Base-by-base conservation (phyloP, 1,284 basidiomycete species). In the Puccinia polysora region DNA sequence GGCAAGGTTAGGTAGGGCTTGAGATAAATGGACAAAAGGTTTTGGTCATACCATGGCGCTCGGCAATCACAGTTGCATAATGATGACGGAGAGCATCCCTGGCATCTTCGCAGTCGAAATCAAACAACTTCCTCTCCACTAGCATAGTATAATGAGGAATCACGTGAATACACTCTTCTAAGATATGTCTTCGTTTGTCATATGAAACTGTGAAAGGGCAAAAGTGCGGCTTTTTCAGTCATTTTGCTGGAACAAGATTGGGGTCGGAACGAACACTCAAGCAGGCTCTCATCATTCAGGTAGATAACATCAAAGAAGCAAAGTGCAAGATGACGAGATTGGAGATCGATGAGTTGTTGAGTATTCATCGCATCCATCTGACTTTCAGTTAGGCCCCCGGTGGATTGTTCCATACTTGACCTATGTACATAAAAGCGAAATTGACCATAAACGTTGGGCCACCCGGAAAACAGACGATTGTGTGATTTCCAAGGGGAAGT, bases 301-400 rank as follows among this genome's bases (percentile, higher is more conserved):
- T 84, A 79, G 2, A 95, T 82, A 12, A 92, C 77, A 76, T 93
- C 91, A 76, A 93, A 94, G 82, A 91, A 93, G 2, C 89, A 86
- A 4, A 93, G 82, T 15, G 86, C 88, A 4, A 92, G 84, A 73
- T 87, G 88, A 3, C 86, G 82, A 10, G 81, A 75, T 14, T 79
- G 75, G 68, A 76, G 77, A 70, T 81, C 81, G 36, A 83, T 30
- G 32, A 34, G 60, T 32, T 43, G 23, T 82, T 18, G 79, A 79
- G 75, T 84, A 79, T 23, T 84, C 85, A 58, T 82, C 76, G 74
- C 85, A 80, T 15, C 85, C 85, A 73, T 75, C 62, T 69, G 62
- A 47, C 43, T 34, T 64, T 65, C 49, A 65, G 69, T 34, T 32
- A 50, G 25, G 6, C 20, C 30, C 15, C 34, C 12, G n/a, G 43